Conservation (phyloP, 1,139 yeast genomes). For the Saccharomyces hybrid region DNA sequence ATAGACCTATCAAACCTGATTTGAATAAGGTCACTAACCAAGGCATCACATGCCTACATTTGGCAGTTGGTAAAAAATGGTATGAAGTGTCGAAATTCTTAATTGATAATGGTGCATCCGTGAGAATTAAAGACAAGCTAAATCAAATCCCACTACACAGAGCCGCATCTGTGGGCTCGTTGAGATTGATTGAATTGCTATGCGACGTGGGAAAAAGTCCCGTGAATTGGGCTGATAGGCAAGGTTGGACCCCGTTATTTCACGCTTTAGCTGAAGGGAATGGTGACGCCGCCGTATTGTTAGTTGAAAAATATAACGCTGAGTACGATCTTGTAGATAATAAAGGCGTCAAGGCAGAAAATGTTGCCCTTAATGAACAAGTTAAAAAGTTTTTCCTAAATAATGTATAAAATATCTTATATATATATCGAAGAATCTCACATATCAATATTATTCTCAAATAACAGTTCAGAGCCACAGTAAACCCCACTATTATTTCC, state of each 20-base stretch:
- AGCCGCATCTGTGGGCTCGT: constrained; percentile 74
- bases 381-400: constrained; percentile 40
- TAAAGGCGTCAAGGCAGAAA: constrained; percentile 51
- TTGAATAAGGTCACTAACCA: constrained; percentile 48
- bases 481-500: constrained; percentile 71
- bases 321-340: constrained; percentile 43
- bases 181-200: constrained; percentile 41
- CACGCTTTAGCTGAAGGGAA: constrained; percentile 91
- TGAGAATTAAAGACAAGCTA: constrained; percentile 57
- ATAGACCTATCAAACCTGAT: constrained; percentile 39
- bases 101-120: constrained; percentile 50
- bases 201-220: constrained; percentile 46
- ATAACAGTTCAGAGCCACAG: constrained; percentile 56
- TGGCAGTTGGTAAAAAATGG: constrained; percentile 67
- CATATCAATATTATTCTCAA: constrained; percentile 64
- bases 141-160: constrained; percentile 68
- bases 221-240: constrained; percentile 57
- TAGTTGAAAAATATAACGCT: constrained; percentile 59
- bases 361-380: constrained; percentile 56
- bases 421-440: constrained; percentile 23
- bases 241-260: constrained; percentile 83
- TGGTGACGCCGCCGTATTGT: constrained; percentile 61
- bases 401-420: constrained; percentile 1
- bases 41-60: constrained; percentile 68
- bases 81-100: constrained; percentile 45